These are phyloP conservation scores for Bocquillonia castaneifolia DNA, from an alignment of 441 rosid species.

Conservation along the genomic window DNA sequence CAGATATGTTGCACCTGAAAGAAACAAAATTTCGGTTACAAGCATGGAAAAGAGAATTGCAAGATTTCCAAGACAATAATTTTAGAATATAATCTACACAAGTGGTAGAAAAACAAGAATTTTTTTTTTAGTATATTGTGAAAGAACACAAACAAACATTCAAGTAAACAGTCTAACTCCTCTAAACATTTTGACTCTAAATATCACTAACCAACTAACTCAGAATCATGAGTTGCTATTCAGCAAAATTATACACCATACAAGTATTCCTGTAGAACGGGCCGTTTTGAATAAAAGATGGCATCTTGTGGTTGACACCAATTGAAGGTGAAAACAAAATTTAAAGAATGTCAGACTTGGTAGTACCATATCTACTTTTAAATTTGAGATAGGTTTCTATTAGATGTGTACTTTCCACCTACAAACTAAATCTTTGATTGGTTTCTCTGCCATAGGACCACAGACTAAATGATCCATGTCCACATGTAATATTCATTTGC, in stretches of 20 bases:
- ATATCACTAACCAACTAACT: neutral
- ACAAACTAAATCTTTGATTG: neutral
- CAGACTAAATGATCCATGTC: neutral
- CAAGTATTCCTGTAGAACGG: neutral
- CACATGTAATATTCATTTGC: neutral
- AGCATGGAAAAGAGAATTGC: slow-evolving; percentile 9
- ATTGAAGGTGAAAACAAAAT: neutral
- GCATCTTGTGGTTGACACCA: neutral
- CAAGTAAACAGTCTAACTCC: neutral
- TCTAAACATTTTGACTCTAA: neutral
- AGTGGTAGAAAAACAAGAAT: neutral
- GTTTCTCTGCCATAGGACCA: neutral
- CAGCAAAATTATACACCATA: neutral
- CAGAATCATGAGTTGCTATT: slow-evolving; percentile 1
- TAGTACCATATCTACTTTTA: neutral
- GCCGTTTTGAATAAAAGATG: neutral
- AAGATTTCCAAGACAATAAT: neutral
- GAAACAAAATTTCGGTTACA: neutral
- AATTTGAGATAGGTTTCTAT: neutral
- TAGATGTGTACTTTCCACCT: neutral
- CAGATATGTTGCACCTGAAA: neutral
- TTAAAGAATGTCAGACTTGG: neutral
- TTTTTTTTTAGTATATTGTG: neutral
- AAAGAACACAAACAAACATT: neutral
- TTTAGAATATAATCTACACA: neutral